Evolutionary conservation across 139 green algal genomes (phyloP), one percentile per base, ranked within the genome.

Genomic region (Closterium sp.): DNA sequence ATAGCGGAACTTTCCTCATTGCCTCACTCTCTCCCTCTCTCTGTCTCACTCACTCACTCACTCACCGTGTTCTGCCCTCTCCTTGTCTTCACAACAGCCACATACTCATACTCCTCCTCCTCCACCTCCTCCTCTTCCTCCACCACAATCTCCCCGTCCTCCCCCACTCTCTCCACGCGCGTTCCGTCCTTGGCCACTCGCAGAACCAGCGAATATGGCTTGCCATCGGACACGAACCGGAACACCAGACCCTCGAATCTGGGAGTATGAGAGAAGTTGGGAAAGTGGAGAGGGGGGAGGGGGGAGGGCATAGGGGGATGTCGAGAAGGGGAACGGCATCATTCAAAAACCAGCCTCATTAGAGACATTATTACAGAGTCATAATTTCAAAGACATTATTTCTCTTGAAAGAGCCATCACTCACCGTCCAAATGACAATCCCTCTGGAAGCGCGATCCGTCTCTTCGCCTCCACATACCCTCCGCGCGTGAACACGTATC

Each of bases 171-270:
- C 85, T 87, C 28, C 85, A 31, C n/a, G 10, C 28, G 85, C 85
- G 85, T 87, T 34, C 28, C 85, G 5, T 87, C 85, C 5, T 31
- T 31, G 9, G 79, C 27, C n/a, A 87, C 79, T 31, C n/a, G 27
- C 27, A 99, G 92, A 79, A 97, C 91, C 21, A 96, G 89, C 0
- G 93, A 94, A 96, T 99, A 99, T 0, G 89, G 29, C 87, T 98
- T 96, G n/a, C 95, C 97, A 90, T 99, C 98, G 4, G 70, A 11
- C 84, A 2, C 92, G 96, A 96, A 96, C 50, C 95, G 86, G 91
- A 98, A 97, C 11, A 97, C 91, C 6, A 87, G 27, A 87, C 45
- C 45, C 45, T 70, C 45, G 45, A 70, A 70, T 2, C 45, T 70
- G 11, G 5, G 45, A 1, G 45, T 0, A 70, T 4, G 10, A 70